Conservation (phyloP, 2,329 filamentous ascomycete species). For the Fusarium buxicola region DNA sequence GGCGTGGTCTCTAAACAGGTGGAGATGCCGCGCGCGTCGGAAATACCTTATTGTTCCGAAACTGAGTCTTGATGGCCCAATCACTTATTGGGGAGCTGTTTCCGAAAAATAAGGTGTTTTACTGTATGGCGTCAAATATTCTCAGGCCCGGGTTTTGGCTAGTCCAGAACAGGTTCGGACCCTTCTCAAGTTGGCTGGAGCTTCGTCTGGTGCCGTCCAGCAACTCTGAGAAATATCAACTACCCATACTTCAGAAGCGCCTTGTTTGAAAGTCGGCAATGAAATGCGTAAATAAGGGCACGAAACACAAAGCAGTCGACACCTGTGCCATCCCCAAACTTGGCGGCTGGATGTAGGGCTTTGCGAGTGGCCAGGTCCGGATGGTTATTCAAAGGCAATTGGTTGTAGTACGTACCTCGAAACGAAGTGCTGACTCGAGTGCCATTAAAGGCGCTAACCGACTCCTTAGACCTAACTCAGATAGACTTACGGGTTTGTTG, state of each 20-base stretch:
- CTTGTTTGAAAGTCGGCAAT: not conserved
- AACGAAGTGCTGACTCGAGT: not conserved
- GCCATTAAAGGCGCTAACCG: no score
- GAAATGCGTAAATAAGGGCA: not conserved
- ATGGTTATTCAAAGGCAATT: not conserved
- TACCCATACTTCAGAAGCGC: not conserved
- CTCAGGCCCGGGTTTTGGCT: no score
- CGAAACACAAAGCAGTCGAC: not conserved
- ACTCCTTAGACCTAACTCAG: not conserved
- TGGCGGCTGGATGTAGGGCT: not conserved
- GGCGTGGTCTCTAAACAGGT: slow-evolving; percentile 8
- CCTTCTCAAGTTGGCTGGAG: no score
- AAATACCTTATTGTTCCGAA: slow-evolving; percentile 5
- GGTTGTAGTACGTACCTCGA: not conserved
- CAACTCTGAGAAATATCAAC: not conserved
- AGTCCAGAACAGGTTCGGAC: no score
- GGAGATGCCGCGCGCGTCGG: slow-evolving; percentile 40
- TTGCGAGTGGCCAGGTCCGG: not conserved
- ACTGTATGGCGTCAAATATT: no score
- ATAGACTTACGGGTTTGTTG: not conserved
- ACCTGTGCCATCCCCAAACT: not conserved
- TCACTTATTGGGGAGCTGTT: slow-evolving; percentile 6
- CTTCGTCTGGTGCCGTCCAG: no score
- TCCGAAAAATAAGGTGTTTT: slow-evolving; percentile 9
- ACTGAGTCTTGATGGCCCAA: not conserved